Conservation (phyloP, 2,329 filamentous ascomycete genomes). For the Epicoccum nigrum region DNA sequence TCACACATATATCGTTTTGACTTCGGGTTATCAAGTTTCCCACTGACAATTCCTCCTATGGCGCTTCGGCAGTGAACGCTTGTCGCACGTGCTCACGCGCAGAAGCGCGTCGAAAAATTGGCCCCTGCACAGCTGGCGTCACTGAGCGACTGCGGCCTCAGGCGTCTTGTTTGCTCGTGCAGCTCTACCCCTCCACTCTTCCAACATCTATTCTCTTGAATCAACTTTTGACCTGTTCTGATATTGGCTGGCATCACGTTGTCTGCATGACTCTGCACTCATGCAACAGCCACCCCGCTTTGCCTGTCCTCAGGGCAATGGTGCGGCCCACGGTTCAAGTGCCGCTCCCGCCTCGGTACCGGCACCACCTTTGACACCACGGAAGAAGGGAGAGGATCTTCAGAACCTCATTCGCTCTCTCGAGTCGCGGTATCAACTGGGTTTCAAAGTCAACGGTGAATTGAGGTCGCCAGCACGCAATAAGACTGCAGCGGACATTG, state of each 20-base stretch:
- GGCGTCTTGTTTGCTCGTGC: slow-evolving; percentile 30
- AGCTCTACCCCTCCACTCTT: background rate
- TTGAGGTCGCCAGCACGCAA: slow-evolving; percentile 32
- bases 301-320: background rate
- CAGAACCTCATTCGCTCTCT: slow-evolving; percentile 26
- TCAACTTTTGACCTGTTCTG: background rate
- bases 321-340: slow-evolving; percentile 8
- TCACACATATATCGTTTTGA: background rate
- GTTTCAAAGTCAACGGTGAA: slow-evolving; percentile 18
- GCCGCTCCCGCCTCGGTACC: slow-evolving; percentile 22
- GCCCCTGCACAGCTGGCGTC: slow-evolving; percentile 9
- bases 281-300: slow-evolving; percentile 17
- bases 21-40: background rate
- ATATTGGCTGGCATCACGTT: background rate
- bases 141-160: slow-evolving; percentile 27
- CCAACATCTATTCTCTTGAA: background rate
- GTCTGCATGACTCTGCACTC: slow-evolving; percentile 9
- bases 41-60: background rate
- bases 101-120: slow-evolving; percentile 3
- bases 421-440: slow-evolving; percentile 30
- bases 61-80: background rate
- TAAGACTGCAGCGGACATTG: slow-evolving; percentile 16
- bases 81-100: slow-evolving; percentile 12
- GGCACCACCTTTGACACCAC: slow-evolving; percentile 23
- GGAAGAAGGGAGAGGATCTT: slow-evolving; percentile 21